Base-by-base conservation (phyloP, 441 rosid genomes). In the Aleurites moluccanus region DNA sequence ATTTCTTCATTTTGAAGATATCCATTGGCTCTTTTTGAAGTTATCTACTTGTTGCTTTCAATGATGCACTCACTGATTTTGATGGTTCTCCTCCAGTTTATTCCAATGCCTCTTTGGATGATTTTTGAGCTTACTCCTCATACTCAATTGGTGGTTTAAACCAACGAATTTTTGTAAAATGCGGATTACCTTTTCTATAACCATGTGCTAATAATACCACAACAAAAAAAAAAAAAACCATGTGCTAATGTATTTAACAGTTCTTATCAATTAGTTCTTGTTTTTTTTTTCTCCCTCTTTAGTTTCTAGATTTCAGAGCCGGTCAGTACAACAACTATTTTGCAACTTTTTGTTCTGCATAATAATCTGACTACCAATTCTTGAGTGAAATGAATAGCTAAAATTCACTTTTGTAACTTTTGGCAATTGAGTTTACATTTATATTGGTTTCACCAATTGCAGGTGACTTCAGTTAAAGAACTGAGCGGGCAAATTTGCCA, bases 401-500 rank as follows among this genome's bases (percentile, higher is more conserved):
- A 69, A 63, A 66, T 69, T 72, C 15, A 55, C 20, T 74, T 57
- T 18, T 10, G 15, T 35, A 16, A 21, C 52, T 67, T 55, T 35
- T 53, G 11, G 6, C 10, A 30, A 11, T 73, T 18, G 15, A 47
- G 45, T 66, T 81, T 69, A 75, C 44, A 38, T 69, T 68, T 62
- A 53, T 30, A 30, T 60, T 52, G 71, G 23, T 73, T 25, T 23
- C 50, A 10, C 68, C 67, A 57, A 49, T 83, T 80, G 47, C 87
- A 91, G 94, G 88, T 87, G 21, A 87, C 85, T 21, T 87, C 90
- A 47, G 90, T 91, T 71, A 80, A 83, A 84, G 93, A 92, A 83
- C 74, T 89, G 71, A 88, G 88, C 56, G 92, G 92, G 59, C 92
- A 89, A 75, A 83, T 89, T 73, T 92, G 97, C 79, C 91, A 90